Percentiles rank a stretch among this genome's conserved stretches.
Conservation (phyloP, 345 rosid species). For the Mallotus nudiflorus region DNA sequence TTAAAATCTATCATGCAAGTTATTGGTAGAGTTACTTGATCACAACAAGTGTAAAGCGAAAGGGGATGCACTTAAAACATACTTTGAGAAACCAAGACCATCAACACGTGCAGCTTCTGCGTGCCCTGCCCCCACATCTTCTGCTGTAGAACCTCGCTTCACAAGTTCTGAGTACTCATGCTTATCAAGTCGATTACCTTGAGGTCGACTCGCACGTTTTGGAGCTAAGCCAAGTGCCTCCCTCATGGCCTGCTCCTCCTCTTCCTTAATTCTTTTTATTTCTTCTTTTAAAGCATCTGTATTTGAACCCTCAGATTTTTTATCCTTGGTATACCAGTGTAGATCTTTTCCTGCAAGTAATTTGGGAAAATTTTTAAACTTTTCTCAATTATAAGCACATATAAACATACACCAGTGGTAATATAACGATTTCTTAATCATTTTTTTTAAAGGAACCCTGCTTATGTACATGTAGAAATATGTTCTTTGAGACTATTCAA, state of each 20-base stretch:
- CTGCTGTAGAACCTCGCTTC: constrained; percentile 90
- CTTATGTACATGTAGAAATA: neutral
- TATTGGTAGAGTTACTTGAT: neutral
- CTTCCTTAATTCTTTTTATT: constrained; percentile 83
- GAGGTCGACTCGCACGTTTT: constrained; percentile 67
- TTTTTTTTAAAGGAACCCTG: too few species aligned
- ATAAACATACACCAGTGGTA: too few species aligned
- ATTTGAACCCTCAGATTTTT: constrained; percentile 43
- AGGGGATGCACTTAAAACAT: constrained; percentile 3
- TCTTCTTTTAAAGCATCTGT: constrained; percentile 79
- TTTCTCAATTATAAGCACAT: neutral
- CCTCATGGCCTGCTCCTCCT: constrained; percentile 98
- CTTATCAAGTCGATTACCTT: constrained; percentile 87
- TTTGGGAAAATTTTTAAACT: neutral
- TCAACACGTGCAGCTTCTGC: constrained; percentile 85
- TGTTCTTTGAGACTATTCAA: neutral
- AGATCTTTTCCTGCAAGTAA: constrained; percentile 81
- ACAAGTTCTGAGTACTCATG: constrained; percentile 89
- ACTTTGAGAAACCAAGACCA: constrained; percentile 92
- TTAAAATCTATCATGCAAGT: neutral
- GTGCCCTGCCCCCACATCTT: constrained; percentile 93
- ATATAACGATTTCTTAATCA: too few species aligned
- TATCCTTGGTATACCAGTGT: constrained; percentile 85
- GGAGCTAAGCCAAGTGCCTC: constrained; percentile 98
- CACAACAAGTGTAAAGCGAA: neutral